These are phyloP conservation scores for Oemleria cerasiformis DNA, from an alignment of 306 rosid species.

Conservation along the genomic window DNA sequence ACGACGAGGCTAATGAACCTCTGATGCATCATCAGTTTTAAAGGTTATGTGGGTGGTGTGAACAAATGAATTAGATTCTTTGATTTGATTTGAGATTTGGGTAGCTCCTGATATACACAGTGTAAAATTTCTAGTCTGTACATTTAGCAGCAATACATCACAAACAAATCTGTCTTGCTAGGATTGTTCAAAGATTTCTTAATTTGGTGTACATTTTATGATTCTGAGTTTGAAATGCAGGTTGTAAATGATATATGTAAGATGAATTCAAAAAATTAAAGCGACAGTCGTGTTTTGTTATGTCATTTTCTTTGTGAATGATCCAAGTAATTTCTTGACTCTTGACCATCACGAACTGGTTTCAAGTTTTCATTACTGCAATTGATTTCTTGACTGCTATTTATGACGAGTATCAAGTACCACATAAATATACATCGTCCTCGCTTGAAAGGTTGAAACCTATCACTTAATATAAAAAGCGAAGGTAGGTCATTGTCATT, in stretches of 20 bases:
- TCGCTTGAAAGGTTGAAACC: too few species aligned
- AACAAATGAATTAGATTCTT: constrained; percentile 15
- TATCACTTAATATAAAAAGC: too few species aligned
- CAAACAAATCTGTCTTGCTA: constrained; percentile 15
- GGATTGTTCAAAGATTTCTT: constrained; percentile 20
- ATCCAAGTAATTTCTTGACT: too few species aligned
- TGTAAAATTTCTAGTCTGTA: constrained; percentile 32
- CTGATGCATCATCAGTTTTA: constrained; percentile 23
- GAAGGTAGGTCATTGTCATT: background rate
- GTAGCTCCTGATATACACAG: constrained; percentile 10
- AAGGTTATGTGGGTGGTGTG: constrained; percentile 22
- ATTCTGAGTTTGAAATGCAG: constrained; percentile 14
- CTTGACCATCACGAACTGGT: too few species aligned
- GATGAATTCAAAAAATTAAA: too few species aligned
- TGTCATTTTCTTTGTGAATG: too few species aligned
- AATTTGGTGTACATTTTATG: constrained; percentile 1
- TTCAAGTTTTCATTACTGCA: too few species aligned
- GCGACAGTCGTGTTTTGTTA: too few species aligned
- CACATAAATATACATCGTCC: too few species aligned
- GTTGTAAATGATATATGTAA: constrained; percentile 26
- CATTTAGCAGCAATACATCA: constrained; percentile 16
- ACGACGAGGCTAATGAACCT: constrained; percentile 13
- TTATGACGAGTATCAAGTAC: too few species aligned
- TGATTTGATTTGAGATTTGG: constrained; percentile 24
- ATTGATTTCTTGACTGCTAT: too few species aligned